Conservation (phyloP, 208 protist species). For the Vickermania ingenoplastis region DNA sequence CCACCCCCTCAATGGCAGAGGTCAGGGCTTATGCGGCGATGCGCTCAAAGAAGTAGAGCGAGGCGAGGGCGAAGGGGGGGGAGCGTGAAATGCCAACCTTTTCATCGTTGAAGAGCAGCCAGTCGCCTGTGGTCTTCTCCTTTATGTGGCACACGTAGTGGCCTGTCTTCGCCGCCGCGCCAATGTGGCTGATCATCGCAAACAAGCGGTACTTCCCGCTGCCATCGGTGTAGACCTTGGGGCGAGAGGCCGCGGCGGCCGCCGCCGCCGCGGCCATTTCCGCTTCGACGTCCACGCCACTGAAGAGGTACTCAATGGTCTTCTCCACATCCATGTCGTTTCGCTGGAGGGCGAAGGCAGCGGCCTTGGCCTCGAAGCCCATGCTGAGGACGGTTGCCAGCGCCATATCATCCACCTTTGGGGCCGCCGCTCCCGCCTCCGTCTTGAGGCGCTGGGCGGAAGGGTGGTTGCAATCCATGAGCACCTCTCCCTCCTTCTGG, state of each 20-base stretch:
- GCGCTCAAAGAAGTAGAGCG: slow-evolving; percentile 89
- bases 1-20: no score
- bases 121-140: slow-evolving; percentile 55
- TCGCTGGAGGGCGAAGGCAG: slow-evolving; percentile 66
- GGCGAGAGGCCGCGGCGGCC: not conserved
- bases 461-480: slow-evolving; percentile 29
- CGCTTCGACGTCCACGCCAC: slow-evolving; percentile 74
- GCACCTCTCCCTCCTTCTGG: slow-evolving; percentile 38
- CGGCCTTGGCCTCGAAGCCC: slow-evolving; percentile 70
- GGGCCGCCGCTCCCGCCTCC: not conserved
- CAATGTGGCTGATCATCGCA: slow-evolving; percentile 90
- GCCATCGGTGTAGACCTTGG: slow-evolving; percentile 30
- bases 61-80: slow-evolving; percentile 87
- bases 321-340: slow-evolving; percentile 90
- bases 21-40: no score
- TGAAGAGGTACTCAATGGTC: slow-evolving; percentile 96
- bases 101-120: slow-evolving; percentile 94
- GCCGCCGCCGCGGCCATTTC: slow-evolving; percentile 16
- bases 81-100: slow-evolving; percentile 85
- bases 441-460: not conserved
- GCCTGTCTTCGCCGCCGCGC: slow-evolving; percentile 70
- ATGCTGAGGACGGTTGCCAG: slow-evolving; percentile 79
- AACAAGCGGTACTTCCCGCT: slow-evolving; percentile 54
- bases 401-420: slow-evolving; percentile 60
- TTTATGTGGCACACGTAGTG: slow-evolving; percentile 90